phyloP scores from a whole-genome alignment of 371 early-diverging fungal species.

The Enterospora canceri region DNA sequence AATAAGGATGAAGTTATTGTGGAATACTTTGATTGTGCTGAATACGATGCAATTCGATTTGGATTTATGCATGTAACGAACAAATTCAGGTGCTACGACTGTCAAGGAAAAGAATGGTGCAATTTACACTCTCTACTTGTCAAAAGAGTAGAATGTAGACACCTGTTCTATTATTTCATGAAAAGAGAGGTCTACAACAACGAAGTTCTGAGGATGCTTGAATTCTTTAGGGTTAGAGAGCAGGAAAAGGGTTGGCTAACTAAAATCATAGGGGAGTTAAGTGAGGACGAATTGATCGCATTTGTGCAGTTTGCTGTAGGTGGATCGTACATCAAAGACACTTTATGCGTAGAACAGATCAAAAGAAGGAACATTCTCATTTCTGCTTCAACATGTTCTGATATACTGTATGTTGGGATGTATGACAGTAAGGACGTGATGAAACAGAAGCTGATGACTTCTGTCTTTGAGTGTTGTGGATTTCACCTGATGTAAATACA shows the following conservation, averaged over 20 bases:
- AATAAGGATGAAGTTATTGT: not conserved
- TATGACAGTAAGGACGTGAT: constrained; percentile 19
- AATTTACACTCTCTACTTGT: not conserved
- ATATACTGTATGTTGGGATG: constrained; percentile 19
- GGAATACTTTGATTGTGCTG: not conserved
- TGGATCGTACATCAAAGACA: not conserved
- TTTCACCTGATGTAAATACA: constrained; percentile 26
- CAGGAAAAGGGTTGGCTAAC: constrained; percentile 28
- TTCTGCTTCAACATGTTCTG: constrained; percentile 27
- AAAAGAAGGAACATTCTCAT: constrained; percentile 2
- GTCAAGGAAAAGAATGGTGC: not conserved
- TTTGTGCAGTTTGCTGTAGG: constrained; percentile 28
- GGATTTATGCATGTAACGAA: not conserved
- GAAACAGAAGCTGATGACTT: constrained; percentile 14
- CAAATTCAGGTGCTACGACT: not conserved
- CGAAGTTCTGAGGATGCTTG: too few relatives aligned
- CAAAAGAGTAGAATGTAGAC: not conserved
- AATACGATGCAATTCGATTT: not conserved
- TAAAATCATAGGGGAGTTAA: constrained; percentile 17
- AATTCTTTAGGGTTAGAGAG: not conserved
- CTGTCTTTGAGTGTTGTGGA: constrained; percentile 32
- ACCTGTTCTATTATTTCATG: not conserved
- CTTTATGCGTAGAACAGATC: constrained; percentile 15
- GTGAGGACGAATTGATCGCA: constrained; percentile 6
- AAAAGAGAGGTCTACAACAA: too few relatives aligned